Percentiles rank a stretch among this genome's conserved stretches.
Evolutionary conservation across 1,284 basidiomycete species (phyloP).

Genomic region (Taiwanofungus camphoratus): DNA sequence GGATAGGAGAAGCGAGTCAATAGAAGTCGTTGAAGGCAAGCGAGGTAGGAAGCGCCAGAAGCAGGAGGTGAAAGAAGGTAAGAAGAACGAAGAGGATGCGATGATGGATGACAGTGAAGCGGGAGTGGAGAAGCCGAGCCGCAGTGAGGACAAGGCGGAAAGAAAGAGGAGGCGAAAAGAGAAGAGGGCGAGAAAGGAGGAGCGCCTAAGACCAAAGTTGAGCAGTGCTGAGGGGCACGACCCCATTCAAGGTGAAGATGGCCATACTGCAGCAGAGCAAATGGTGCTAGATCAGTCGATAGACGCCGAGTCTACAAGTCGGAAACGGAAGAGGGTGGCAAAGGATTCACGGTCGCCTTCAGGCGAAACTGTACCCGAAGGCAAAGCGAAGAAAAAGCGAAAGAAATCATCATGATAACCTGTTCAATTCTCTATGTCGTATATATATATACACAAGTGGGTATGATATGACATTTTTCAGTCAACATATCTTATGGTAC

Average conservation of each 20-base stretch:
- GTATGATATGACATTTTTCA: conserved; percentile 1
- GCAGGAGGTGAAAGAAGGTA: conserved; percentile 17
- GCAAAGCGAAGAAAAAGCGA: conserved; percentile 3
- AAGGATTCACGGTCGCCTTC: conserved; percentile 4
- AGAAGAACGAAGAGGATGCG: conserved; percentile 4
- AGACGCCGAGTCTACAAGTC: neutral
- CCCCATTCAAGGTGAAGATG: conserved; percentile 1
- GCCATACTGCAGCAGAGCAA: neutral
- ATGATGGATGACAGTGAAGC: conserved; percentile 8
- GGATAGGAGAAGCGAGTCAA: too few relatives aligned
- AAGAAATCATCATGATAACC: neutral
- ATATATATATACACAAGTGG: neutral
- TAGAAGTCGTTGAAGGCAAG: neutral
- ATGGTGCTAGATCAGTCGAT: neutral
- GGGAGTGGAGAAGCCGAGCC: conserved; percentile 6
- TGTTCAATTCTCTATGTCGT: too few relatives aligned
- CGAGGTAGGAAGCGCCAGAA: conserved; percentile 8
- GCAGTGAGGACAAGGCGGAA: conserved; percentile 19
- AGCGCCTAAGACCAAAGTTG: conserved; percentile 17
- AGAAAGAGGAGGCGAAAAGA: conserved; percentile 21
- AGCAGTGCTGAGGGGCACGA: conserved; percentile 3
- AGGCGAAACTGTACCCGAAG: neutral
- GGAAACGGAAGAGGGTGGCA: neutral
- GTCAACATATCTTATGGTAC: neutral
- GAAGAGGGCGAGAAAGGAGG: conserved; percentile 22